A percentile compares a stretch with the other conserved stretches of the same genome.
Evolutionary conservation across 306 rosid species (phyloP).

Genomic region (Coriaria nepalensis): DNA sequence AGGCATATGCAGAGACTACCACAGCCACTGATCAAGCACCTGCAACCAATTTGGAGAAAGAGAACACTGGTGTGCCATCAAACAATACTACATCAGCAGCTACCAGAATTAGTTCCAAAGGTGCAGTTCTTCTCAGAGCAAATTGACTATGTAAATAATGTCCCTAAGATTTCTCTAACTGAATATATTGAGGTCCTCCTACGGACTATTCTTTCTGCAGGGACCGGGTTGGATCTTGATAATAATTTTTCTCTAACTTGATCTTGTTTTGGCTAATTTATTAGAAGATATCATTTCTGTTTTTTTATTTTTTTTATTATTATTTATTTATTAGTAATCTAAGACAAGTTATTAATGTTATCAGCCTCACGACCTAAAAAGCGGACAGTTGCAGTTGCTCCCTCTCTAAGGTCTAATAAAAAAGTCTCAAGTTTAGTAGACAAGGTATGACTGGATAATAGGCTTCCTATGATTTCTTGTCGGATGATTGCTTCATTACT

Average conservation of each 20-base stretch:
- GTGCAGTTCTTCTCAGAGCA: constrained; percentile 23
- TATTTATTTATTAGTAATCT: background rate
- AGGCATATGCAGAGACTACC: constrained; percentile 33
- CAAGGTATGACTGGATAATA: constrained; percentile 35
- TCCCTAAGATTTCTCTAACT: too few relatives aligned
- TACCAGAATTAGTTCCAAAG: constrained; percentile 65
- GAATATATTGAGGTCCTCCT: too few relatives aligned
- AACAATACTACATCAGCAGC: constrained; percentile 31
- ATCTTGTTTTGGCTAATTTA: too few relatives aligned
- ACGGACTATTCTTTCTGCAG: too few relatives aligned
- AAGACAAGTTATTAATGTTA: constrained; percentile 3
- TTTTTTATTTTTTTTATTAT: background rate
- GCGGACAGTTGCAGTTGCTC: constrained; percentile 53
- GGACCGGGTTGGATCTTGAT: too few relatives aligned
- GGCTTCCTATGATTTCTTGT: too few relatives aligned
- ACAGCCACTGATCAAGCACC: constrained; percentile 35
- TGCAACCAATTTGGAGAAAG: constrained; percentile 33
- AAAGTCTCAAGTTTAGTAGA: constrained; percentile 85
- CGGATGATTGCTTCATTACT: background rate
- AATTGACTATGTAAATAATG: too few relatives aligned
- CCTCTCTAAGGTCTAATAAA: constrained; percentile 82
- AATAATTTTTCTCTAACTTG: too few relatives aligned
- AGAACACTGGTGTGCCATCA: constrained; percentile 20
- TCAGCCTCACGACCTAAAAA: constrained; percentile 55
- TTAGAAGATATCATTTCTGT: background rate